Evolutionary conservation across 73 alveolate species (phyloP).

Genomic region (Blepharisma stoltei): DNA sequence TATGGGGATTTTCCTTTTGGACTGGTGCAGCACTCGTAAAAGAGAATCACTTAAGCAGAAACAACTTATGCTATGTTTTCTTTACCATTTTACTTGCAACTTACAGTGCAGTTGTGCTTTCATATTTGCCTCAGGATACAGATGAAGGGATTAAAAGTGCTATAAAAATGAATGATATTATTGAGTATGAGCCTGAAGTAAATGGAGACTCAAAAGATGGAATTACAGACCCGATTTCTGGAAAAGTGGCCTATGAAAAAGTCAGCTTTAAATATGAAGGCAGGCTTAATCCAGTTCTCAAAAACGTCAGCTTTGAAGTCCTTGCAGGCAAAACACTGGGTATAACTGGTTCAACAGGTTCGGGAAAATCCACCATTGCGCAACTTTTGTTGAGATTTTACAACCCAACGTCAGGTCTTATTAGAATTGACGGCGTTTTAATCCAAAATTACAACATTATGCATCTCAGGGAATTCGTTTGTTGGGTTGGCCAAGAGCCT

Average conservation of each 20-base stretch:
- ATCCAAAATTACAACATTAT: neutral
- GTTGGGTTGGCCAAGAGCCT: slow-evolving; percentile 44
- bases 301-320: slow-evolving; percentile 40
- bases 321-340: slow-evolving; percentile 72
- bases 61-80: neutral
- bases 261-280: slow-evolving; percentile 65
- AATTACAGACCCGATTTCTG: slow-evolving; percentile 10
- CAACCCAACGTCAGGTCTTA: slow-evolving; percentile 63
- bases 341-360: slow-evolving; percentile 79
- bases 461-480: slow-evolving; percentile 48
- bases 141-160: slow-evolving; percentile 51
- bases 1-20: slow-evolving; percentile 41
- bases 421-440: slow-evolving; percentile 58
- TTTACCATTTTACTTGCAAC: neutral
- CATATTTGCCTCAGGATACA: neutral
- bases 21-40: slow-evolving; percentile 42
- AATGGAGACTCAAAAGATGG: neutral
- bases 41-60: slow-evolving; percentile 3
- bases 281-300: slow-evolving; percentile 28
- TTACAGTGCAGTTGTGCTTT: neutral
- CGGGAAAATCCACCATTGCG: slow-evolving; percentile 75
- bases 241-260: slow-evolving; percentile 59
- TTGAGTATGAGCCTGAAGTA: slow-evolving; percentile 25
- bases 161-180: slow-evolving; percentile 32
- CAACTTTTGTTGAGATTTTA: slow-evolving; percentile 68